Conservation (phyloP, 352 stramenopile genomes). For the Phytophthora pisi region DNA sequence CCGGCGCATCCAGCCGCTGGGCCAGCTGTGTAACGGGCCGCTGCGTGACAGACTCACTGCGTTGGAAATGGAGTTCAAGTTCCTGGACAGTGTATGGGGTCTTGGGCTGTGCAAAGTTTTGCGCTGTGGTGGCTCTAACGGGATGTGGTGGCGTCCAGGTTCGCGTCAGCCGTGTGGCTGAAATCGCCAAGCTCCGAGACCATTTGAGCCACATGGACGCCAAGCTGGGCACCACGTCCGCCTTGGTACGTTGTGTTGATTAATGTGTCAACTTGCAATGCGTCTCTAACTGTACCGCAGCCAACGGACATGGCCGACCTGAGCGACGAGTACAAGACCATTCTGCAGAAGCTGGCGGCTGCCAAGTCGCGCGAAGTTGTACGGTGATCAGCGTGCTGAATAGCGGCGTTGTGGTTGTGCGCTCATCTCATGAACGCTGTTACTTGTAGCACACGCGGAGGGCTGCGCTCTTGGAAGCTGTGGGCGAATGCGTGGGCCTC, state of each 20-base stretch:
- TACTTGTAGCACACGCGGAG: conserved; percentile 24
- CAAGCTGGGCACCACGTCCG: conserved; percentile 34
- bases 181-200: conserved; percentile 28
- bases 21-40: conserved; percentile 18
- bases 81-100: conserved; percentile 40
- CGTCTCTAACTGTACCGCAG: conserved; percentile 14
- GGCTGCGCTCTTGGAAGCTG: conserved; percentile 33
- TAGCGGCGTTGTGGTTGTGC: not conserved
- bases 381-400: not conserved
- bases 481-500: conserved; percentile 33
- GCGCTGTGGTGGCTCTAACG: not conserved
- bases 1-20: conserved; percentile 20
- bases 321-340: conserved; percentile 31
- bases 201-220: conserved; percentile 29
- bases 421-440: not conserved
- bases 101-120: not conserved
- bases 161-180: conserved; percentile 25
- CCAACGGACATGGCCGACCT: conserved; percentile 18
- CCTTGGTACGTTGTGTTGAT: conserved; percentile 15
- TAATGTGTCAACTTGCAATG: not conserved
- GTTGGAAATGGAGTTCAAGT: conserved; percentile 48
- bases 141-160: conserved; percentile 14
- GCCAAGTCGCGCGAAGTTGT: conserved; percentile 38
- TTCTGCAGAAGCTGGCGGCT: conserved; percentile 24
- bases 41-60: conserved; percentile 41